Evolutionary conservation across 2,329 filamentous ascomycete species (phyloP).

Genomic region (Chaetothyriales sp.): DNA sequence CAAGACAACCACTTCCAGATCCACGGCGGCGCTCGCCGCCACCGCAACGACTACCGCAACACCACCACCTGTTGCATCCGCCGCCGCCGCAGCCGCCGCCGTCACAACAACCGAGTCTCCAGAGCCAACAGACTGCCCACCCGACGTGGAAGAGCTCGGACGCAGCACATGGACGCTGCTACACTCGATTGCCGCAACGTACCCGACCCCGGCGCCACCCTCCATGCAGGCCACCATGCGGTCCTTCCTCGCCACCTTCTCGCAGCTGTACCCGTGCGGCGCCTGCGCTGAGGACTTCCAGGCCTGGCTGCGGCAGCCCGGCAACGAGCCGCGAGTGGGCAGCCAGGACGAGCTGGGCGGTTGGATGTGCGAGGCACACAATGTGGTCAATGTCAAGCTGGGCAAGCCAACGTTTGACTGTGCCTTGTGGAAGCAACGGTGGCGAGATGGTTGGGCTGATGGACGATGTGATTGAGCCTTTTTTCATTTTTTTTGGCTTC

Average conservation of each 20-base stretch:
- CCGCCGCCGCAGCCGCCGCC: conserved; percentile 13
- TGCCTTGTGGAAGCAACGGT: conserved; percentile 77
- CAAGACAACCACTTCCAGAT: conserved; percentile 12
- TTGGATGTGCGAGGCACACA: conserved; percentile 38
- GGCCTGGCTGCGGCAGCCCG: conserved; percentile 52
- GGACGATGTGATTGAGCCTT: conserved; percentile 44
- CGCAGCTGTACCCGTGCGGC: conserved; percentile 88
- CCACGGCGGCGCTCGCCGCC: conserved; percentile 17
- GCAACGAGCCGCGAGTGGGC: conserved; percentile 48
- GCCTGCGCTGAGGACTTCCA: conserved; percentile 86
- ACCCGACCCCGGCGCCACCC: conserved; percentile 54
- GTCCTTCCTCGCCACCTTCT: conserved; percentile 66
- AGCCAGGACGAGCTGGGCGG: conserved; percentile 33
- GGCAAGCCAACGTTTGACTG: conserved; percentile 90
- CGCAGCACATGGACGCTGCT: conserved; percentile 86
- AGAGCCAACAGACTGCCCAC: conserved; percentile 57
- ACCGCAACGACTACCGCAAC: conserved; percentile 23
- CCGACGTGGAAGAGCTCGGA: conserved; percentile 76
- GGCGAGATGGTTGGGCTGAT: conserved; percentile 72
- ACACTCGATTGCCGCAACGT: conserved; percentile 77
- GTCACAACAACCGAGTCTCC: conserved; percentile 24
- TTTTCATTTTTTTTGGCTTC: background rate
- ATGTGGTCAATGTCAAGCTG: conserved; percentile 50
- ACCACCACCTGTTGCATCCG: conserved; percentile 21
- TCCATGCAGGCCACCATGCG: conserved; percentile 60